Base-by-base conservation (phyloP, 176 grass and related monocot genomes). In the Echinochloa phyllopogon region DNA sequence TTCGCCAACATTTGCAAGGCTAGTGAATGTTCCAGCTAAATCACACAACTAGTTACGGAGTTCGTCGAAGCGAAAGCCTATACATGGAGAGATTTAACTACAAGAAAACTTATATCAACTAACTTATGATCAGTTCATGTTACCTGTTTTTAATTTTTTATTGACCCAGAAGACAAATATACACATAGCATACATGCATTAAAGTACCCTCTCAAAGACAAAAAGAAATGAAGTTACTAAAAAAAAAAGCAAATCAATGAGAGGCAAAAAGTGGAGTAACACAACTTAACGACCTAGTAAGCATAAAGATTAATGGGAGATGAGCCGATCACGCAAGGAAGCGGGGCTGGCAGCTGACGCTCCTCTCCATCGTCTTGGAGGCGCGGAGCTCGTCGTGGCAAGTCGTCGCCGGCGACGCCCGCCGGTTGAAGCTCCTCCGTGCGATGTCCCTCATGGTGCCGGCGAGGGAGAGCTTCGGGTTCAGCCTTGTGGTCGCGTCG, bases 391-490 rank as follows among this genome's bases (percentile, higher is more conserved):
- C 52, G 58, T 86, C 81, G 56, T 77, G 83, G 62, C 47, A 85
- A 10, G 62, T 55, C 59, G 44, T 29, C 65, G 62, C 6, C 75
- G 70, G 5, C 43, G 71, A 65, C 45, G 60, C 44, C 70, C 88
- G 86, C 15, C 50, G 74, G 40, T 78, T 73, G 63, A 84, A 88
- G 56, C 86, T 93, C 81, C 65, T 86, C 47, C 88, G 77, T 1
- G 91, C 83, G 45, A 90, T 92, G 43, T 84, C 82, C 75, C 88
- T 88, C 93, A 92, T 90, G 44, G 90, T 69, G 12, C 86, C 88
- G 1, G 90, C 90, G 21, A 92, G 88, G 6, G 86, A 78, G 39
- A 90, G 90, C 61, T 81, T 87, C 23, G 93, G 90, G 82, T 95
- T 89, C 29, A 89, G n/a, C 79, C 87, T 88, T 29, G 85, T 90